phyloP scores from a whole-genome alignment of 23 red algal species.

The Agarophyton chilense region DNA sequence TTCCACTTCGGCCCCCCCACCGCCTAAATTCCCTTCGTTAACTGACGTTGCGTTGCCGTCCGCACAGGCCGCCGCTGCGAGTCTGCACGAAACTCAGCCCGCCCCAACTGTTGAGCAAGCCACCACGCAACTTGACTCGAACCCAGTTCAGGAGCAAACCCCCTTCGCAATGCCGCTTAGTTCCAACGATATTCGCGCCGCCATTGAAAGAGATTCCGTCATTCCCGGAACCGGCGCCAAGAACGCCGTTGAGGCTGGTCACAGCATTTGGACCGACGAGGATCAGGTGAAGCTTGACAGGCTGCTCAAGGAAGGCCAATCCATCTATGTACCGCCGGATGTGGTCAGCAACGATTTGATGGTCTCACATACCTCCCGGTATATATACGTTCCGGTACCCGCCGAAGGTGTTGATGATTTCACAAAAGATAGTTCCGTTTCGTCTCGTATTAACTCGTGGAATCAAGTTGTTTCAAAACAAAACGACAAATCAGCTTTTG shows the following conservation, averaged over 20 bases:
- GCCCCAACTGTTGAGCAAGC: neutral
- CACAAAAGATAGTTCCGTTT: neutral
- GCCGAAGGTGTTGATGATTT: slow-evolving; percentile 9
- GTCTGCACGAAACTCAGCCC: neutral
- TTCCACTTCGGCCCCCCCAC: neutral
- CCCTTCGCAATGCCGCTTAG: neutral
- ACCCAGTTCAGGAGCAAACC: neutral
- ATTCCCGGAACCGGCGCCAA: slow-evolving; percentile 25
- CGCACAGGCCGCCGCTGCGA: slow-evolving; percentile 41
- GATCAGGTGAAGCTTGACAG: slow-evolving; percentile 33
- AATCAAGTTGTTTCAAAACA: slow-evolving; percentile 39
- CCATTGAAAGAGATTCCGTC: slow-evolving; percentile 41
- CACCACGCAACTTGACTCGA: neutral
- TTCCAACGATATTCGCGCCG: slow-evolving; percentile 25
- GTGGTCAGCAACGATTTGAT: neutral
- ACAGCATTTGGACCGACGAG: slow-evolving; percentile 26
- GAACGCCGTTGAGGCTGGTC: slow-evolving; percentile 5
- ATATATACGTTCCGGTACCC: slow-evolving; percentile 19
- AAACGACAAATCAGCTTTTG: neutral
- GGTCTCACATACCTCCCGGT: neutral
- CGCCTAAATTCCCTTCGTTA: slow-evolving; percentile 61
- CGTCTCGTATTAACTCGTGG: neutral
- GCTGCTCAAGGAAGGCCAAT: slow-evolving; percentile 30
- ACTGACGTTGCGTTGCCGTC: slow-evolving; percentile 41
- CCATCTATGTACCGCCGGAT: slow-evolving; percentile 52